These are phyloP conservation scores for Flaveria floridana DNA, from an alignment of 140 eudicot species.

Conservation along the genomic window DNA sequence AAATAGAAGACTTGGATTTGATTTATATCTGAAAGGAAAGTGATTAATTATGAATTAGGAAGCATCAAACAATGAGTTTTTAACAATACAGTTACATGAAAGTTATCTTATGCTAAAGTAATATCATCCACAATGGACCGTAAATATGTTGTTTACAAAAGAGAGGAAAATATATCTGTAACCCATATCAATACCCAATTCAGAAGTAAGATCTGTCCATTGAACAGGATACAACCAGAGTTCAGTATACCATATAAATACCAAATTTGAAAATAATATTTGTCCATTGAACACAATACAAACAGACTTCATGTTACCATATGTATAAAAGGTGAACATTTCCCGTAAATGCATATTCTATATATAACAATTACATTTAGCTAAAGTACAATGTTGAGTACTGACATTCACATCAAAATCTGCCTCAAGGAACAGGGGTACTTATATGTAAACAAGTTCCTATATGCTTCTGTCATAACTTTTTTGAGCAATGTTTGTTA, in stretches of 20 bases:
- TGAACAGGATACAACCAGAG: constrained; percentile 12
- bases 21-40: constrained; percentile 6
- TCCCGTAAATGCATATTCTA: background rate
- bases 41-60: background rate
- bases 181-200: background rate
- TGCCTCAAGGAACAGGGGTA: constrained; percentile 17
- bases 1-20: constrained; percentile 15
- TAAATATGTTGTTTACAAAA: background rate
- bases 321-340: constrained; percentile 19
- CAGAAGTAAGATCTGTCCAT: constrained; percentile 10
- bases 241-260: constrained; percentile 16
- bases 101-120: constrained; percentile 5
- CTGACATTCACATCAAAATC: constrained; percentile 6
- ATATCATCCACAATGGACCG: background rate
- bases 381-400: constrained; percentile 17
- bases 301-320: constrained; percentile 13
- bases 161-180: constrained; percentile 11
- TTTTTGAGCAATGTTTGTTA: constrained; percentile 41
- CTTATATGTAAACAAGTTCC: constrained; percentile 2
- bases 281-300: constrained; percentile 23
- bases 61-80: constrained; percentile 11
- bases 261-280: constrained; percentile 10
- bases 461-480: constrained; percentile 28
- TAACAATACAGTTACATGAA: background rate
- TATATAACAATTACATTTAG: constrained; percentile 9